Conservation (phyloP, 768 basidiomycete genomes). For the Boletus reticulatus region DNA sequence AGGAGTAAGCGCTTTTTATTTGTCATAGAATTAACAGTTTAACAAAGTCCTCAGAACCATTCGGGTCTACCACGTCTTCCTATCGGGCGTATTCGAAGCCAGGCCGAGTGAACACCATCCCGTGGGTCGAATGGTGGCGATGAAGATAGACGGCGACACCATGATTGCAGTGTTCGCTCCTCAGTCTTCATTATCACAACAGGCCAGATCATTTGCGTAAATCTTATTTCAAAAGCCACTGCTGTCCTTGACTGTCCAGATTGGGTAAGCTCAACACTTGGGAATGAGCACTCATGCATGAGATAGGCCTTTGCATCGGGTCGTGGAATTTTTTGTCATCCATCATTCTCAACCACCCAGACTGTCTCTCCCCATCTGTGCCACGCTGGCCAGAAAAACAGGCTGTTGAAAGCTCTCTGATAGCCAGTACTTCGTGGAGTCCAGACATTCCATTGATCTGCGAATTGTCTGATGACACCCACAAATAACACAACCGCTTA, state of each 20-base stretch:
- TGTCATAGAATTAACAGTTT: not conserved
- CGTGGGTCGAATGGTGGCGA: constrained; percentile 16
- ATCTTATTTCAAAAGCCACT: constrained; percentile 12
- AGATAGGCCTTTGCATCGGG: constrained; percentile 9
- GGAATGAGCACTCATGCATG: not conserved
- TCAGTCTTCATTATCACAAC: not conserved
- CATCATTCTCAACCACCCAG: constrained; percentile 4
- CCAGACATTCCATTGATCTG: not conserved
- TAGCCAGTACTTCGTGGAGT: constrained; percentile 16
- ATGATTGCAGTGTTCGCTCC: constrained; percentile 17
- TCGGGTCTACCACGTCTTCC: constrained; percentile 21
- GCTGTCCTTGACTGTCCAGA: constrained; percentile 14
- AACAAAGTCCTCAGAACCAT: constrained; percentile 18
- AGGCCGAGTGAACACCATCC: constrained; percentile 9
- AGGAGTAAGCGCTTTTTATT: constrained; percentile 16
- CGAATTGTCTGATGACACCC: constrained; percentile 16
- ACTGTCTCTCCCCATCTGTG: not conserved
- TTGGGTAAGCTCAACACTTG: constrained; percentile 12
- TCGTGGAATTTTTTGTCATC: too few relatives aligned
- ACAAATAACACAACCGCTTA: not conserved
- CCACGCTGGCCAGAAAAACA: constrained; percentile 17
- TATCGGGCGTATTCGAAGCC: constrained; percentile 20
- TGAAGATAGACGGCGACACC: constrained; percentile 24
- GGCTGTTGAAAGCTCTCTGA: constrained; percentile 2
- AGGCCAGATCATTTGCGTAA: constrained; percentile 19